Evolutionary conservation across 2,329 filamentous ascomycete genomes (phyloP).

Genomic region (Pseudogymnoascus destructans): DNA sequence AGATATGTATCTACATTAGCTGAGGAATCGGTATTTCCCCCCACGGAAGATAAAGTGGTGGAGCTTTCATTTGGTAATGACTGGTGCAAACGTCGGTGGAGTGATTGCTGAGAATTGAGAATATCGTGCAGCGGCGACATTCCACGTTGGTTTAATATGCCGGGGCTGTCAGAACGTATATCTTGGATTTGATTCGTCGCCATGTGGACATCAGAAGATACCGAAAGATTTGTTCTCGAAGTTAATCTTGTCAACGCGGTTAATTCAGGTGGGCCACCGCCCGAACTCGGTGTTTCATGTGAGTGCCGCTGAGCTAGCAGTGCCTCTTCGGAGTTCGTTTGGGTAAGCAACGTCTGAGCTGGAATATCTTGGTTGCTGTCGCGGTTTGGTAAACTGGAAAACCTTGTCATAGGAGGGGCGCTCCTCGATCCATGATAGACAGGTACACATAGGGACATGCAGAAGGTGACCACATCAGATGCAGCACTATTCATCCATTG

Average conservation of each 20-base stretch:
- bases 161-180: background rate
- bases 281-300: background rate
- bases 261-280: slow-evolving; percentile 14
- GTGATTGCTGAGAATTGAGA: slow-evolving; percentile 44
- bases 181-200: background rate
- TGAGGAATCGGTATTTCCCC: slow-evolving; percentile 17
- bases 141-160: background rate
- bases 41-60: slow-evolving; percentile 29
- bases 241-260: background rate
- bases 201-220: slow-evolving; percentile 1
- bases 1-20: slow-evolving; percentile 22
- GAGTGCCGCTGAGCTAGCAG: background rate
- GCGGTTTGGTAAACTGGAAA: background rate
- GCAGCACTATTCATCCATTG: slow-evolving; percentile 71
- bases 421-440: background rate
- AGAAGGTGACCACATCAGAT: slow-evolving; percentile 67
- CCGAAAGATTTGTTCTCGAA: background rate
- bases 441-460: slow-evolving; percentile 49
- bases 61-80: slow-evolving; percentile 43
- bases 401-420: background rate
- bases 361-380: slow-evolving; percentile 18
- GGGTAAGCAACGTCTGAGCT: slow-evolving; percentile 22
- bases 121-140: slow-evolving; percentile 41
- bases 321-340: slow-evolving; percentile 2
- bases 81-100: slow-evolving; percentile 43